Percentiles rank a stretch among this genome's conserved stretches.
Evolutionary conservation across 2,329 filamentous ascomycete genomes (phyloP).

Genomic region (Fusarium sp.): DNA sequence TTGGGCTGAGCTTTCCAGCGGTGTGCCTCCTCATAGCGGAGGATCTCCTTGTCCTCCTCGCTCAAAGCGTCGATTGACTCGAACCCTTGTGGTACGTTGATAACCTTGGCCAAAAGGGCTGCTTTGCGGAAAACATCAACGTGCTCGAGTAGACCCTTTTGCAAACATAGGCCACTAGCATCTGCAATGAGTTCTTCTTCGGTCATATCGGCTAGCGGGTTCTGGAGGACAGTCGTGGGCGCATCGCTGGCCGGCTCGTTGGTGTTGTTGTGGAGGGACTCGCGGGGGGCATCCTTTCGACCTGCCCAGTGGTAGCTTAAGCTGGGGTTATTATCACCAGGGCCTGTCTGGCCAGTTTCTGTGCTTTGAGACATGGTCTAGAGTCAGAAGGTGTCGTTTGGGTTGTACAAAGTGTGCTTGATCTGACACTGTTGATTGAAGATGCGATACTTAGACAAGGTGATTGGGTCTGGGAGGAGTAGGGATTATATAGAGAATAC

Average conservation of each 20-base stretch:
- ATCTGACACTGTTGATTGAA: background rate
- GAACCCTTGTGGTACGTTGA: conserved; percentile 42
- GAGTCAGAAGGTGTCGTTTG: background rate
- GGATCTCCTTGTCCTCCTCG: conserved; percentile 50
- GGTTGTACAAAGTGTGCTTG: background rate
- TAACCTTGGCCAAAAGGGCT: conserved; percentile 50
- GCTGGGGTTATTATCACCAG: background rate
- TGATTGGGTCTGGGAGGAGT: background rate
- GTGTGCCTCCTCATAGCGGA: conserved; percentile 62
- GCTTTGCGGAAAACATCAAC: conserved; percentile 53
- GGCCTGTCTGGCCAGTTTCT: background rate
- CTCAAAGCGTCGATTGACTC: conserved; percentile 45
- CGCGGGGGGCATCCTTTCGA: background rate
- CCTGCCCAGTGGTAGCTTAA: background rate
- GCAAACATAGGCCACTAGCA: conserved; percentile 24
- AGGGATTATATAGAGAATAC: background rate
- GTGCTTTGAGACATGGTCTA: background rate
- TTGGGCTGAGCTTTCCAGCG: conserved; percentile 64
- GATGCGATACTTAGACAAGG: background rate
- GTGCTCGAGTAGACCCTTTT: conserved; percentile 59
- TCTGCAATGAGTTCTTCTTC: conserved; percentile 35
- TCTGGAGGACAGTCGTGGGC: conserved; percentile 28
- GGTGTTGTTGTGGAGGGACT: background rate
- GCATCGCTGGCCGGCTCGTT: background rate
- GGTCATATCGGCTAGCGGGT: conserved; percentile 35